Evolutionary conservation across 371 early-diverging fungal genomes (phyloP).

Genomic region (Batkoa obscura): DNA sequence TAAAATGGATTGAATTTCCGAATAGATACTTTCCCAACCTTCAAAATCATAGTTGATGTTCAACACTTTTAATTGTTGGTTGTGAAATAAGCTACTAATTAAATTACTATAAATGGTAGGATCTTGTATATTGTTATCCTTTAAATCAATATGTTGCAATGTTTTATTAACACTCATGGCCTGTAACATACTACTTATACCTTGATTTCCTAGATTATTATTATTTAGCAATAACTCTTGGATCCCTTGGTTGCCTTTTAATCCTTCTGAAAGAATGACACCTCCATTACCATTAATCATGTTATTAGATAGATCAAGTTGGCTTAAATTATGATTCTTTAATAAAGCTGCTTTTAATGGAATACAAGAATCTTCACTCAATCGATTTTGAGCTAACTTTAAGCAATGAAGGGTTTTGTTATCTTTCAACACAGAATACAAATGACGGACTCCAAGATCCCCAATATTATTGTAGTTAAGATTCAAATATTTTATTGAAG

Average conservation of each 20-base stretch:
- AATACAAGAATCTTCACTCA: neutral
- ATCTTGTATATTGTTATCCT: neutral
- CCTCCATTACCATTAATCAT: neutral
- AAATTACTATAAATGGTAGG: neutral
- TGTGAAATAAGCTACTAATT: neutral
- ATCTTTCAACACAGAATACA: neutral
- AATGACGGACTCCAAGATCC: neutral
- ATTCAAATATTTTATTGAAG: neutral
- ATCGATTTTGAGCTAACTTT: neutral
- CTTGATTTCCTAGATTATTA: neutral
- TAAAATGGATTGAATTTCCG: constrained; percentile 25
- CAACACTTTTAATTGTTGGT: neutral
- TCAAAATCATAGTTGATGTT: neutral
- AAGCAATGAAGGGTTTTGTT: neutral
- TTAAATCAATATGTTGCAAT: neutral
- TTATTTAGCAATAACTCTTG: neutral
- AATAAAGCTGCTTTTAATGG: neutral
- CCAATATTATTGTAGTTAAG: neutral
- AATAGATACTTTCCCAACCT: constrained; percentile 8
- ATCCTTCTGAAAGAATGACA: neutral
- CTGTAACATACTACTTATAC: neutral
- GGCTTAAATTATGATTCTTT: neutral
- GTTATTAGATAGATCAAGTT: neutral
- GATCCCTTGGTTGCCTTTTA: neutral
- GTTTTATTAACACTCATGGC: neutral